A percentile compares a stretch with the other conserved stretches of the same genome.
Conservation (phyloP, 768 basidiomycete genomes). For the Termitomyces sp. region DNA sequence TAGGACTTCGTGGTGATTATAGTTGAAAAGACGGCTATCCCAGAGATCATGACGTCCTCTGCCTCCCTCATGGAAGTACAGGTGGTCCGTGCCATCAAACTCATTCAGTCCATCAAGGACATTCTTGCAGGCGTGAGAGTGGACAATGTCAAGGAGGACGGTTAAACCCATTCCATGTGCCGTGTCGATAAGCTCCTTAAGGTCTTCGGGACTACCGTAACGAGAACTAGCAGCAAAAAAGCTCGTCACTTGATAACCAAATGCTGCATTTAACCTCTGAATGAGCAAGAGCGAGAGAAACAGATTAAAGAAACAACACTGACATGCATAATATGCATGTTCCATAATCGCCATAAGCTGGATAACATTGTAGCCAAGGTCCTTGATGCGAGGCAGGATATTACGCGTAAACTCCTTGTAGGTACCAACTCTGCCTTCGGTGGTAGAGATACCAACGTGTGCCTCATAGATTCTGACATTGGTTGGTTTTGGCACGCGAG, state of each 20-base stretch:
- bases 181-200: constrained; percentile 92
- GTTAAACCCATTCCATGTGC: constrained; percentile 92
- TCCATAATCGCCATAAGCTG: constrained; percentile 99
- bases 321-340: constrained; percentile 96
- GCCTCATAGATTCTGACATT: constrained; percentile 91
- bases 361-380: constrained; percentile 93
- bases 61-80: constrained; percentile 92
- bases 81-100: constrained; percentile 97
- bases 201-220: constrained; percentile 93
- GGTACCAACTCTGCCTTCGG: constrained; percentile 83
- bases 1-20: constrained; percentile 89
- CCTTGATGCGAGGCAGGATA: constrained; percentile 82
- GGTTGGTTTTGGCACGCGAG: constrained; percentile 61
- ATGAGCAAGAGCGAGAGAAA: neutral
- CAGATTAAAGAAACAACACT: constrained; percentile 22
- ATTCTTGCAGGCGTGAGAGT: constrained; percentile 98
- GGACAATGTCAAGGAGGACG: constrained; percentile 94
- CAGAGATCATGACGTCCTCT: constrained; percentile 94
- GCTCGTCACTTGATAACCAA: constrained; percentile 96
- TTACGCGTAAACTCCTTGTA: constrained; percentile 94
- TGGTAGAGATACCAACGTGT: constrained; percentile 94
- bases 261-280: constrained; percentile 50
- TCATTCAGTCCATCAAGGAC: constrained; percentile 91
- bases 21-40: constrained; percentile 98
- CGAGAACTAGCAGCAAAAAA: constrained; percentile 97